Conservation (phyloP, 2,329 filamentous ascomycete genomes). For the Ceratocystis alfenasii region DNA sequence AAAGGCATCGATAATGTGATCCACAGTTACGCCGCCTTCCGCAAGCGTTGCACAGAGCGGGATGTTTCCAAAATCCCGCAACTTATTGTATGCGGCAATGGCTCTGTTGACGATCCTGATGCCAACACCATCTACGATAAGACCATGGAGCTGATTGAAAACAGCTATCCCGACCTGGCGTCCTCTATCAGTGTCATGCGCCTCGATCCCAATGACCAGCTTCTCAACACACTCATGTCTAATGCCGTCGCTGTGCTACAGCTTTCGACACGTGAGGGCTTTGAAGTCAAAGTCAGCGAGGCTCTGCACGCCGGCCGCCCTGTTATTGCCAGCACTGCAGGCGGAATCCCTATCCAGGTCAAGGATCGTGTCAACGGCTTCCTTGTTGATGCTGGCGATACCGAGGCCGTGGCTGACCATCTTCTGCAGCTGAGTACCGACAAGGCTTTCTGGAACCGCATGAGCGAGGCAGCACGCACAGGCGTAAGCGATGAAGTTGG, state of each 20-base stretch:
- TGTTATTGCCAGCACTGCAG: conserved; percentile 60
- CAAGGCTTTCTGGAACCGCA: conserved; percentile 49
- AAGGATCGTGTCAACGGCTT: conserved; percentile 60
- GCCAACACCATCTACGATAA: conserved; percentile 59
- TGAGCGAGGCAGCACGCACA: conserved; percentile 50
- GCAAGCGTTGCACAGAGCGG: conserved; percentile 45
- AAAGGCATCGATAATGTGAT: conserved; percentile 73
- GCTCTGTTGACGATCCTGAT: conserved; percentile 71
- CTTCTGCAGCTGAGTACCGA: conserved; percentile 56
- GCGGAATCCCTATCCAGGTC: conserved; percentile 72
- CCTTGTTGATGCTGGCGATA: conserved; percentile 60
- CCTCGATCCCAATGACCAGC: conserved; percentile 64
- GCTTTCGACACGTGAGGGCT: conserved; percentile 69
- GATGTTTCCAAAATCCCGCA: conserved; percentile 48
- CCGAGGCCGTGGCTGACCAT: conserved; percentile 54
- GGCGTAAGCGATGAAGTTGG: conserved; percentile 72
- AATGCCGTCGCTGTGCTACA: conserved; percentile 64
- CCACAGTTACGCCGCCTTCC: conserved; percentile 62
- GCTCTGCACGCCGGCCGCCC: conserved; percentile 69
- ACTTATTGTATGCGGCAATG: conserved; percentile 65
- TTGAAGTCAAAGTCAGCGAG: conserved; percentile 79
- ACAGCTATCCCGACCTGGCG: conserved; percentile 48
- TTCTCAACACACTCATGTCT: conserved; percentile 64
- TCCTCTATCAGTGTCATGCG: conserved; percentile 63
- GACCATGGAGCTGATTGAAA: conserved; percentile 55